Percentiles rank a stretch among this genome's conserved stretches.
phyloP scores from a whole-genome alignment of 1,284 basidiomycete species.

The Rugosomyces carneus region DNA sequence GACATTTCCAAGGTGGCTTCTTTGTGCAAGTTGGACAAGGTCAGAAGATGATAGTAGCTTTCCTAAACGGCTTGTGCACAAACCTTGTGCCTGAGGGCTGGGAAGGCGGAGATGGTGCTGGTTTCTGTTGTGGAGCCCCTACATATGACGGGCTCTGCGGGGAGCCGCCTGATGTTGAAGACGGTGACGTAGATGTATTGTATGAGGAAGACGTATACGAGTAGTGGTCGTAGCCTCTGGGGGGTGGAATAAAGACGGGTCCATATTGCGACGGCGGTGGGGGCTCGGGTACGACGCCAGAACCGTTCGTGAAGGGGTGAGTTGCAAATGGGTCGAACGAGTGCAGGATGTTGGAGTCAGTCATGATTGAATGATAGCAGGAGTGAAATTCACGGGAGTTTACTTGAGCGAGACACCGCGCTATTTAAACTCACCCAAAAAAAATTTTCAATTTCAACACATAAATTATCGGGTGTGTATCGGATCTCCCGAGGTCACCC shows the following conservation, averaged over 20 bases:
- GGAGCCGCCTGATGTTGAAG: conserved; percentile 9
- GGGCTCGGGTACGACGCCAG: conserved; percentile 39
- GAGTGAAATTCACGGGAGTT: background rate
- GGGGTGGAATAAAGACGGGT: conserved; percentile 30
- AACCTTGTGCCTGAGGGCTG: conserved; percentile 24
- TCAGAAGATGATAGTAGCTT: conserved; percentile 52
- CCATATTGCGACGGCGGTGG: conserved; percentile 42
- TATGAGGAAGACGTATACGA: conserved; percentile 14
- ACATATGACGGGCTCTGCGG: conserved; percentile 9
- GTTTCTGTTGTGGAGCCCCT: conserved; percentile 17
- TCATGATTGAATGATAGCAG: background rate
- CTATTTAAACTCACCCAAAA: conserved; percentile 7
- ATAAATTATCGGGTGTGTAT: background rate
- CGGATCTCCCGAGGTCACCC: conserved; percentile 13
- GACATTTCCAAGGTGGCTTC: conserved; percentile 29
- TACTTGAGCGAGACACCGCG: background rate
- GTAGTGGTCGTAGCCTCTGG: conserved; percentile 14
- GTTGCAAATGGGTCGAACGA: conserved; percentile 54
- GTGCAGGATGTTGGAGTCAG: conserved; percentile 27
- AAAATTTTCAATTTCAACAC: background rate
- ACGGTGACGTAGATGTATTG: conserved; percentile 13
- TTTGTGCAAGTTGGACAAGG: conserved; percentile 39
- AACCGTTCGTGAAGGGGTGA: conserved; percentile 58
- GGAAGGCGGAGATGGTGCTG: conserved; percentile 13
- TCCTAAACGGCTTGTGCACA: conserved; percentile 50